Evolutionary conservation across 1,284 basidiomycete species (phyloP).

Genomic region (Marasmius tenuissimus): DNA sequence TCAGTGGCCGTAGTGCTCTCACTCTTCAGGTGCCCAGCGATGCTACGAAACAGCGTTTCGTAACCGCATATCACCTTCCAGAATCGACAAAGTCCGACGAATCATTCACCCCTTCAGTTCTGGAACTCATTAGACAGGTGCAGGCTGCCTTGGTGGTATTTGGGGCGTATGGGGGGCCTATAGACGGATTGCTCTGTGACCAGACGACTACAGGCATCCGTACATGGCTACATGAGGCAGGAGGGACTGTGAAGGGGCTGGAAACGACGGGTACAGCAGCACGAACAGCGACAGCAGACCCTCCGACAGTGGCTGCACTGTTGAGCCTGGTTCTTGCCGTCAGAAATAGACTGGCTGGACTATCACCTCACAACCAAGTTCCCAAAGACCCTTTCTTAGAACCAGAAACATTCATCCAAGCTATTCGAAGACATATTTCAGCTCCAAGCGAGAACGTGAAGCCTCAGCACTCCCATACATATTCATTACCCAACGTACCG

Average conservation of each 20-base stretch:
- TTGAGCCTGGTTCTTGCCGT: conserved; percentile 65
- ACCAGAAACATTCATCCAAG: conserved; percentile 50
- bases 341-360: conserved; percentile 64
- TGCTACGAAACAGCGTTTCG: conserved; percentile 75
- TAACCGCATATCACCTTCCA: conserved; percentile 63
- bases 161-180: conserved; percentile 45
- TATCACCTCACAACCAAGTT: conserved; percentile 37
- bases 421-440: conserved; percentile 30
- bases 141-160: conserved; percentile 70
- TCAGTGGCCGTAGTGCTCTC: conserved; percentile 70
- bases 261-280: conserved; percentile 66
- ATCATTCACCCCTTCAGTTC: conserved; percentile 59
- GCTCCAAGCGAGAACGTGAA: conserved; percentile 8
- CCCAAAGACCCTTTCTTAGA: conserved; percentile 79
- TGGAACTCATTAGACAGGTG: conserved; percentile 72
- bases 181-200: conserved; percentile 75
- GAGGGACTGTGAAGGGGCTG: conserved; percentile 47
- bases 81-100: conserved; percentile 28
- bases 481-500: conserved; percentile 5
- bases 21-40: conserved; percentile 78
- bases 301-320: conserved; percentile 64
- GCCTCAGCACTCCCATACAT: conserved; percentile 7
- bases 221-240: conserved; percentile 65
- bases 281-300: conserved; percentile 58
- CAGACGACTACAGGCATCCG: conserved; percentile 67